Evolutionary conservation across 192 early-diverging fungal species (phyloP).

Genomic region (Mortierella alpina): DNA sequence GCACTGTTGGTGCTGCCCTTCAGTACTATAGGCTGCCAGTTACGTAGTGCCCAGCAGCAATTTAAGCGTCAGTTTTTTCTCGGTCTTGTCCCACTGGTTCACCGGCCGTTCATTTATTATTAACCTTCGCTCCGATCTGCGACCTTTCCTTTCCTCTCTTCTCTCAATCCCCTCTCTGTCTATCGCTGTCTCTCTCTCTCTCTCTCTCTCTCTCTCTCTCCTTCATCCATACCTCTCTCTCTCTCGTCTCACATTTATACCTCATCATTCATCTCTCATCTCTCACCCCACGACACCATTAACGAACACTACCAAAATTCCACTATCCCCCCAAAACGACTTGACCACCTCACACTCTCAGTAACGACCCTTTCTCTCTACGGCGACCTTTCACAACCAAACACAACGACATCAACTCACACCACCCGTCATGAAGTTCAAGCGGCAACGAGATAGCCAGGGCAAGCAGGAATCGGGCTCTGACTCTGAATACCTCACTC

Average conservation of each 20-base stretch:
- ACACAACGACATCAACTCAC: not conserved
- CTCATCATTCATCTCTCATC: not conserved
- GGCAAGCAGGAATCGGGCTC: conserved; percentile 22
- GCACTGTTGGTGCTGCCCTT: too few relatives aligned
- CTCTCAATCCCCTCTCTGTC: not conserved
- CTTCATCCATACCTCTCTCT: not conserved
- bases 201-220: too few relatives aligned
- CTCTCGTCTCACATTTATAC: not conserved
- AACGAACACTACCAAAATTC: not conserved
- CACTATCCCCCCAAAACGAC: not conserved
- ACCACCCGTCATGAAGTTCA: conserved; percentile 28
- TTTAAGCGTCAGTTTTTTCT: too few relatives aligned
- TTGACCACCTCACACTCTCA: not conserved
- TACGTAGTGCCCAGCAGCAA: too few relatives aligned
- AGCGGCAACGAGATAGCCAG: conserved; percentile 27
- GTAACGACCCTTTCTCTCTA: not conserved
- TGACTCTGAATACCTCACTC: not conserved
- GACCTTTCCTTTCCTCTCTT: not conserved
- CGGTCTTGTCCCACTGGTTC: too few relatives aligned
- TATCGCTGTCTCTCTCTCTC: not conserved
- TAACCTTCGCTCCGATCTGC: too few relatives aligned
- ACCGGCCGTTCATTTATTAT: too few relatives aligned
- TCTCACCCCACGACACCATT: not conserved
- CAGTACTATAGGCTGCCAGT: too few relatives aligned
- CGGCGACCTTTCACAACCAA: not conserved